Conservation (phyloP, 805 yeast species). For the Torulaspora gathmanii region DNA sequence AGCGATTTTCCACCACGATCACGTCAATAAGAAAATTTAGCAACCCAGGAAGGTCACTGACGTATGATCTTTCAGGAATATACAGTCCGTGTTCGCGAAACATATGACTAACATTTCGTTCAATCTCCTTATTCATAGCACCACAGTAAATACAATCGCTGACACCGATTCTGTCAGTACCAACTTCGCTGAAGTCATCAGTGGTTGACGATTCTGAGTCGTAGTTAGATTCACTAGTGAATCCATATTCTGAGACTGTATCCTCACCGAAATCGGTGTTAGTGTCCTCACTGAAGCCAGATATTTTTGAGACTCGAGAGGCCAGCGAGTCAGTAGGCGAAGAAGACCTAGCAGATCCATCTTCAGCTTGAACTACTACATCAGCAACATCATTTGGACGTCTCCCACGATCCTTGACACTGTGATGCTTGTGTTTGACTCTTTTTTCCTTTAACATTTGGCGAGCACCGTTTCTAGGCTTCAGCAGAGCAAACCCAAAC, state of each 20-base stretch:
- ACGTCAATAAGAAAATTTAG: slow-evolving; percentile 72
- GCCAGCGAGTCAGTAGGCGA: slow-evolving; percentile 54
- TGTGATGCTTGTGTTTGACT: background rate
- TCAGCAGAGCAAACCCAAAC: slow-evolving; percentile 38
- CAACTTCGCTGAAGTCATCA: slow-evolving; percentile 24
- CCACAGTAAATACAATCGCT: slow-evolving; percentile 58
- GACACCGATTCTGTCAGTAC: slow-evolving; percentile 35
- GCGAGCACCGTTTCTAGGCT: slow-evolving; percentile 17
- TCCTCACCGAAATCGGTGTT: slow-evolving; percentile 41
- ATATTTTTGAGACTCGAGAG: slow-evolving; percentile 49
- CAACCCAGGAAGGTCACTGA: slow-evolving; percentile 66
- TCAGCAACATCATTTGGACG: background rate
- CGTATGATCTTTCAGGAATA: slow-evolving; percentile 73
- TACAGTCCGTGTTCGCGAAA: slow-evolving; percentile 74
- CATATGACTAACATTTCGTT: slow-evolving; percentile 70
- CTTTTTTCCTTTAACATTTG: slow-evolving; percentile 13
- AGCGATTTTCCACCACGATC: slow-evolving; percentile 76
- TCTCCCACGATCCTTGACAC: slow-evolving; percentile 2
- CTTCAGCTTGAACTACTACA: background rate
- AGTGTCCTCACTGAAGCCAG: slow-evolving; percentile 36
- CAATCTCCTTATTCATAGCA: slow-evolving; percentile 46
- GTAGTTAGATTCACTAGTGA: slow-evolving; percentile 39
- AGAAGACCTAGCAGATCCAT: slow-evolving; percentile 32
- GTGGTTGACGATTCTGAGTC: slow-evolving; percentile 34
- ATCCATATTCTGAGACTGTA: slow-evolving; percentile 49